These are phyloP conservation scores for Citrus mangshanensis DNA, from an alignment of 345 rosid species.

Conservation along the genomic window DNA sequence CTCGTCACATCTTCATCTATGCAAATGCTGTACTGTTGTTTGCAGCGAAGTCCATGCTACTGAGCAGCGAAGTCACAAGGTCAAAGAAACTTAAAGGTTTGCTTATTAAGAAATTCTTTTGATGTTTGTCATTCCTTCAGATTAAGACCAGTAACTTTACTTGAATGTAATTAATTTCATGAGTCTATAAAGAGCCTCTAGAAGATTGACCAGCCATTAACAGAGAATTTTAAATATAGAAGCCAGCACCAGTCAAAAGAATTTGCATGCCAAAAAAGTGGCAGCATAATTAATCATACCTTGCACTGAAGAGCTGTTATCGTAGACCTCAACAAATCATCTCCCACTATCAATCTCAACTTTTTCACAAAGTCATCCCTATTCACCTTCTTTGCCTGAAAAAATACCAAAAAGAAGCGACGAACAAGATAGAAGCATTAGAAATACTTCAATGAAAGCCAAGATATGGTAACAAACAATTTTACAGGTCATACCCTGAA, in stretches of 20 bases:
- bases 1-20: background rate
- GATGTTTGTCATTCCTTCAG: background rate
- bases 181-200: background rate
- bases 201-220: background rate
- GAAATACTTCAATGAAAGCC: background rate
- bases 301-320: conserved; percentile 68
- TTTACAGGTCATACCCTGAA: conserved; percentile 55
- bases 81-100: background rate
- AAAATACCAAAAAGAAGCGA: background rate
- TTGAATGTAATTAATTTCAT: background rate
- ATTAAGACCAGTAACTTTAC: background rate
- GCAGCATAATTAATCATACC: conserved; percentile 30
- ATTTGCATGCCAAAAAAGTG: background rate
- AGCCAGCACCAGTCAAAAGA: background rate
- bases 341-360: conserved; percentile 70
- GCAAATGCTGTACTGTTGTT: background rate
- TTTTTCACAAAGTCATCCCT: conserved; percentile 71
- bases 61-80: background rate
- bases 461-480: background rate
- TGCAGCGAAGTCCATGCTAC: background rate
- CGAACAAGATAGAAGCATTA: background rate
- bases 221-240: background rate
- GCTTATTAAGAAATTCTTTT: background rate
- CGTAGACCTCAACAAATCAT: conserved; percentile 62
- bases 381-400: conserved; percentile 58